Evolutionary conservation across 768 basidiomycete genomes (phyloP), one percentile per base, ranked within the genome.

Genomic region (Lactifluus subvellereus): DNA sequence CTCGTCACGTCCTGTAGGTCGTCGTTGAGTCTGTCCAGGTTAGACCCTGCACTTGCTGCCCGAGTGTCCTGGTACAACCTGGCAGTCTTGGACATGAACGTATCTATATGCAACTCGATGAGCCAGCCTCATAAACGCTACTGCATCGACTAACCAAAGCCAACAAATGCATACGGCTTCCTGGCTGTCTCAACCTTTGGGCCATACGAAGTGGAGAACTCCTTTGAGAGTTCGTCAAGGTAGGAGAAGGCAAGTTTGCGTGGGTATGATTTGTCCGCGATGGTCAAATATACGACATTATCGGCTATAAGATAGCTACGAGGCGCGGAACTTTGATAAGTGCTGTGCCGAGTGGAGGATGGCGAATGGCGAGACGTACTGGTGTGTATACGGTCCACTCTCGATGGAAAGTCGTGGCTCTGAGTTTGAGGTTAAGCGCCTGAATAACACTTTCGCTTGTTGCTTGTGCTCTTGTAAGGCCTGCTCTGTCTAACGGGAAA

Each of bases 161-260:
- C 94, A 63, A 98, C 90, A 72, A 98, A 98, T 30, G 97, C 96
- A 73, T 99, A 99, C n/a, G 97, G 97, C 74, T 96, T 93, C 67
- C 93, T 84, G 18, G 89, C 89, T 18, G 84, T 81, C 70, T 98
- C 96, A 20, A 98, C 92, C 74, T 94, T 96, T 6, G 91, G 80
- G 10, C 94, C 97, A 74, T 98, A 99, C 6, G 90, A 90, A 56
- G 84, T 84, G 43, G 88, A 83, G 72, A 99, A 99, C 75, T 99
- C 97, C 71, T 97, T 98, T 27, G 91, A 90, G 49, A 99, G 81
- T 75, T 99, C 97, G 68, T 98, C 94, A 54, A 99, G 83, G 75
- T 94, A 99, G 8, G 94, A 94, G 76, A 99, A 99, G 1, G 94
- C 94, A 38, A 98, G 84, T 75, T 98, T 98, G 64, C 96, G 82